These are phyloP conservation scores for Podaxis carcinomalis DNA, from an alignment of 768 basidiomycete species.

Conservation along the genomic window DNA sequence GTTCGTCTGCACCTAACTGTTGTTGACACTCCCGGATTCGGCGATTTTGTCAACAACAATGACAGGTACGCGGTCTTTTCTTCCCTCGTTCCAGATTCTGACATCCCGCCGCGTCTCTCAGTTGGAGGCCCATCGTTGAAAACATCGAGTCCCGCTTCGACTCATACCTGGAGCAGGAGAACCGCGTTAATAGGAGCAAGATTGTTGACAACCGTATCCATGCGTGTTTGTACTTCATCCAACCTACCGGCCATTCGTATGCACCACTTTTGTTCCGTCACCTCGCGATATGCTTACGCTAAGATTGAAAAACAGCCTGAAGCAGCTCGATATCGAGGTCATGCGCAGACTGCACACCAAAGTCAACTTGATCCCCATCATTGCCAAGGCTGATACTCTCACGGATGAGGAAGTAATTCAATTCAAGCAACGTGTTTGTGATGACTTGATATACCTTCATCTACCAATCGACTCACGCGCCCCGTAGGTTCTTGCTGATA, in stretches of 20 bases:
- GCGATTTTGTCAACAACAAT: conserved; percentile 99
- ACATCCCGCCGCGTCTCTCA: conserved; percentile 28
- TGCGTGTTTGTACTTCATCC: conserved; percentile 98
- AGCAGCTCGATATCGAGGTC: conserved; percentile 98
- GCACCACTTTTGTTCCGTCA: conserved; percentile 26
- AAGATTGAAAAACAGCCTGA: conserved; percentile 54
- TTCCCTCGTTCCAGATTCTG: conserved; percentile 14
- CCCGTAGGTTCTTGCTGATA: conserved; percentile 82
- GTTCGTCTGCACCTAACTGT: conserved; percentile 97
- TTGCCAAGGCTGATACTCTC: conserved; percentile 96
- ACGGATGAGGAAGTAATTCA: conserved; percentile 92
- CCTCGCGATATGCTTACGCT: conserved; percentile 6
- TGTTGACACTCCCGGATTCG: conserved; percentile 98
- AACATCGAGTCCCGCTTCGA: conserved; percentile 98
- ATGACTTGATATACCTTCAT: neutral
- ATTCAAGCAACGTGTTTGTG: conserved; percentile 86
- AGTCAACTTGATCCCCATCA: conserved; percentile 98
- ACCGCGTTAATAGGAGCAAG: conserved; percentile 93
- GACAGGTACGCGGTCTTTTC: conserved; percentile 60
- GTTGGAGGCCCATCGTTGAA: conserved; percentile 98
- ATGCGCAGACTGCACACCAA: conserved; percentile 96
- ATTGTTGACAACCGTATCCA: conserved; percentile 96
- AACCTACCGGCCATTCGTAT: conserved; percentile 97
- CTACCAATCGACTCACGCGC: conserved; percentile 5
- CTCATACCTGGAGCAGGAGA: conserved; percentile 97